phyloP scores from a whole-genome alignment of 495 filamentous ascomycete genomes.

The Jackrogersella multiformis region DNA sequence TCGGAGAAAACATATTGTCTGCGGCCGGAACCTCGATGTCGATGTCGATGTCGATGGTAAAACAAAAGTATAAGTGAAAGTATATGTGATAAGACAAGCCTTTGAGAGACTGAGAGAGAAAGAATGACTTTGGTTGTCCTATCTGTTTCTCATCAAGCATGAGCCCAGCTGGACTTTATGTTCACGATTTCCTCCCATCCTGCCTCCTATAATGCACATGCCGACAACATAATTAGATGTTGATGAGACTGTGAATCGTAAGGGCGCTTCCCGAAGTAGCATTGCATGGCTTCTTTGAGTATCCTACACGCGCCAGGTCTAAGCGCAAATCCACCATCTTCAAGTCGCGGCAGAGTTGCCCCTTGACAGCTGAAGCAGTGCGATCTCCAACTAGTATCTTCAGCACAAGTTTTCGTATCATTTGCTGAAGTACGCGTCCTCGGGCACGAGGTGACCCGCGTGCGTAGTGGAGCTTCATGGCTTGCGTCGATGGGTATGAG shows the following conservation, averaged over 20 bases:
- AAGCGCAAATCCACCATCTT: conserved; percentile 18
- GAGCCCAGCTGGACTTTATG: conserved; percentile 26
- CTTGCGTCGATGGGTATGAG: conserved; percentile 10
- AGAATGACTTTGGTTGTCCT: conserved; percentile 20
- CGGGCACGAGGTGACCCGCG: background rate
- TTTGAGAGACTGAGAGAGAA: conserved; percentile 14
- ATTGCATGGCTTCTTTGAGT: conserved; percentile 25
- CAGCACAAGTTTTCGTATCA: conserved; percentile 28
- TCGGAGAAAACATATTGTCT: conserved; percentile 29
- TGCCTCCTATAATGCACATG: conserved; percentile 6
- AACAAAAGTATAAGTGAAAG: conserved; percentile 1
- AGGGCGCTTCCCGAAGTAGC: conserved; percentile 15
- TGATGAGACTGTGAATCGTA: conserved; percentile 17
- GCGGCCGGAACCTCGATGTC: background rate
- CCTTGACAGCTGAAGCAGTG: conserved; percentile 14
- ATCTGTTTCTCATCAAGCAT: conserved; percentile 1
- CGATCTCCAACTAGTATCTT: conserved; percentile 6
- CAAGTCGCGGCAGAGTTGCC: conserved; percentile 1
- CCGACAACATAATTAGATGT: conserved; percentile 20
- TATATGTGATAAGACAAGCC: conserved; percentile 2
- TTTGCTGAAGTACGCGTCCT: conserved; percentile 30
- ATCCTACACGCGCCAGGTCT: conserved; percentile 19
- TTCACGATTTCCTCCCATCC: conserved; percentile 2
- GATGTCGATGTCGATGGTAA: conserved; percentile 1
- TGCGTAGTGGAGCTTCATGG: conserved; percentile 23